Base-by-base conservation (phyloP, 768 basidiomycete genomes). In the Suillus weaverae region DNA sequence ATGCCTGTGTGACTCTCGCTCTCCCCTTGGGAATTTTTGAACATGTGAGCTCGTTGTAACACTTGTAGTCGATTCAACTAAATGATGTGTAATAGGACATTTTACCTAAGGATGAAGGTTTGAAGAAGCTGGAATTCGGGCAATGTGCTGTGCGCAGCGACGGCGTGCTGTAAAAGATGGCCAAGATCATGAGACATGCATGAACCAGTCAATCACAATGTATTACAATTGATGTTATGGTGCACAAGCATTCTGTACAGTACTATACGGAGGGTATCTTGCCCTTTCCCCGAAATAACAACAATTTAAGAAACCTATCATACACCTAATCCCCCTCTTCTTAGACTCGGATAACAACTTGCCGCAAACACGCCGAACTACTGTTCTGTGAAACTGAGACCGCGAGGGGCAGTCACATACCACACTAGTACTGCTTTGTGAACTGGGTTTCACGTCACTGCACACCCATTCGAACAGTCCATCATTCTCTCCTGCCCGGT, bases 11-110 rank as follows among this genome's bases (percentile, higher is more conserved):
- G 6, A 91, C 89, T 0, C 76, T 93, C 26, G 90, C 83, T 0
- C 80, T 93, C 2, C 91, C 91, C 5, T 81, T 88, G n/a, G 90
- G 85, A 3, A 93, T 93, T 65, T 93, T 93, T 70, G 87, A 90
- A 48, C 81, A 86, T 69, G 89, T 89, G 57, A 66, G 85, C 74
- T 26, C 14, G 32, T 54, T 8, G 22, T 70, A 5, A 16, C 66
- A 46, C 61, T 14, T 57, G 5, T 16, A 1, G 11, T 5, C 6
- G n/a, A 35, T 22, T 1, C 30, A 14, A 10, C 50, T 44, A n/a
- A 14, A 56, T 61, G 9, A 13, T n/a, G 20, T 20, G 32, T 16
- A 41, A 14, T 59, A 90, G 89, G 87, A 90, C 73, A 90, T 91
- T 67, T 71, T 88, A 16, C 89, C 90, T 1, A 85, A 83, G 55